phyloP scores from a whole-genome alignment of 2,329 filamentous ascomycete genomes.

The Lachnellula hyalina region DNA sequence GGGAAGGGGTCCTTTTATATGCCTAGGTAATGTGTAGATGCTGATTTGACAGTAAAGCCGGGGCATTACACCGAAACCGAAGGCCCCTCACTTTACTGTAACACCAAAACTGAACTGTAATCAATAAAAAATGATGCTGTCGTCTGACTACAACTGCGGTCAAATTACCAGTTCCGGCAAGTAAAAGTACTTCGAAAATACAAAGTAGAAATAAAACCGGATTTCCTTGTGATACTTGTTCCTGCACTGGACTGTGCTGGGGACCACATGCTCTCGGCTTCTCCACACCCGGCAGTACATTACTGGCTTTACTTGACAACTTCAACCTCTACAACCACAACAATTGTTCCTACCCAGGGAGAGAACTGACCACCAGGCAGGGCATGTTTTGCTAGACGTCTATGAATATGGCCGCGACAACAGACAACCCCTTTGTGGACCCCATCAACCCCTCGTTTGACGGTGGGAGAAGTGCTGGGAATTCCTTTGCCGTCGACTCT shows the following conservation, averaged over 20 bases:
- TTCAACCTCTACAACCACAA: no score
- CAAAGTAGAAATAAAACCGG: no score
- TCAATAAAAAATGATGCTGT: background rate
- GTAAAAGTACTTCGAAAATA: background rate
- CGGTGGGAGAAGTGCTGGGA: slow-evolving; percentile 28
- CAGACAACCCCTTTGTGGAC: slow-evolving; percentile 35
- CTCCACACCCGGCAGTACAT: no score
- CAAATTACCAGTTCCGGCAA: background rate
- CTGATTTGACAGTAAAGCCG: background rate
- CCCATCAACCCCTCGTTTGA: slow-evolving; percentile 27
- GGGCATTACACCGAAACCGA: background rate
- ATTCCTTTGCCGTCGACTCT: slow-evolving; percentile 34
- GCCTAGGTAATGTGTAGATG: background rate
- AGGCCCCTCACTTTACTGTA: no score
- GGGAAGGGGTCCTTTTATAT: background rate
- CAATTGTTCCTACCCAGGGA: no score
- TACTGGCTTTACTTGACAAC: no score
- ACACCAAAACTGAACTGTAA: no score
- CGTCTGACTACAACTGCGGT: background rate
- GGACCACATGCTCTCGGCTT: no score
- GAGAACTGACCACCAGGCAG: no score
- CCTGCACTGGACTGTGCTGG: no score
- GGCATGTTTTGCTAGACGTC: no score
- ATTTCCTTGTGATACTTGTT: background rate
- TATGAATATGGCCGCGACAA: slow-evolving; percentile 19